Percentiles rank a stretch among this genome's conserved stretches.
Evolutionary conservation across 2,329 filamentous ascomycete species (phyloP).

Genomic region (Harringtonia aguacate): DNA sequence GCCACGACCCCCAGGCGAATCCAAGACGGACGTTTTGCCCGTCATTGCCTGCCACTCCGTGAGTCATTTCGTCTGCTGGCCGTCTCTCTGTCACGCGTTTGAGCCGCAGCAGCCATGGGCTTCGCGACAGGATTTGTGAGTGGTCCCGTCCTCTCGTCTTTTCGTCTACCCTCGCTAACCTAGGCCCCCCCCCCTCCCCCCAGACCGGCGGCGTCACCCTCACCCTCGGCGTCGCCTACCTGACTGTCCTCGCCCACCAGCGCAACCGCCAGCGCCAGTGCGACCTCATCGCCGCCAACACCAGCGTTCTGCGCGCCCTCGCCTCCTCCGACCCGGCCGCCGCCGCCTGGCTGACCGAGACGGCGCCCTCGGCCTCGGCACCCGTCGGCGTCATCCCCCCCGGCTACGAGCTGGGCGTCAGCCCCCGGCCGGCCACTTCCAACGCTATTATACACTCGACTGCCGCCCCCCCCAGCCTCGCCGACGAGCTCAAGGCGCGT

Average conservation of each 20-base stretch:
- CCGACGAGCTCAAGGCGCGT: conserved; percentile 61
- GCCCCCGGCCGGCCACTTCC: conserved; percentile 30
- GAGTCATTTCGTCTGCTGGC: too few species aligned
- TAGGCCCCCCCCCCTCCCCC: too few species aligned
- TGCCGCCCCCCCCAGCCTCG: conserved; percentile 40
- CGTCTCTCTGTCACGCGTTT: too few species aligned
- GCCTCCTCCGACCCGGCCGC: conserved; percentile 30
- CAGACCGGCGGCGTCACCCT: conserved; percentile 68
- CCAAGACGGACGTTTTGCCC: too few species aligned
- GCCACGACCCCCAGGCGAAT: too few species aligned
- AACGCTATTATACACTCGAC: too few species aligned
- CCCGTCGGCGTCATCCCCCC: conserved; percentile 1
- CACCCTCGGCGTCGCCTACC: conserved; percentile 62
- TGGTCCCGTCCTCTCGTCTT: conserved; percentile 11
- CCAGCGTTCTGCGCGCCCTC: conserved; percentile 41
- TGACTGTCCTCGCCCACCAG: conserved; percentile 60
- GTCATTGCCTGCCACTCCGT: too few species aligned
- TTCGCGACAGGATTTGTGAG: conserved; percentile 66
- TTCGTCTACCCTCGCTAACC: too few species aligned
- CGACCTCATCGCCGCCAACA: conserved; percentile 45
- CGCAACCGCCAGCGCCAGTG: conserved; percentile 52
- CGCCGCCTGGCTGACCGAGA: conserved; percentile 9
- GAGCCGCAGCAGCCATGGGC: conserved; percentile 53
- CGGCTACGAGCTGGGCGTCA: background rate
- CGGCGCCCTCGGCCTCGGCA: conserved; percentile 25